Evolutionary conservation across 2,329 filamentous ascomycete genomes (phyloP), one percentile per base, ranked within the genome.

Genomic region (Penicillium janthinellum): DNA sequence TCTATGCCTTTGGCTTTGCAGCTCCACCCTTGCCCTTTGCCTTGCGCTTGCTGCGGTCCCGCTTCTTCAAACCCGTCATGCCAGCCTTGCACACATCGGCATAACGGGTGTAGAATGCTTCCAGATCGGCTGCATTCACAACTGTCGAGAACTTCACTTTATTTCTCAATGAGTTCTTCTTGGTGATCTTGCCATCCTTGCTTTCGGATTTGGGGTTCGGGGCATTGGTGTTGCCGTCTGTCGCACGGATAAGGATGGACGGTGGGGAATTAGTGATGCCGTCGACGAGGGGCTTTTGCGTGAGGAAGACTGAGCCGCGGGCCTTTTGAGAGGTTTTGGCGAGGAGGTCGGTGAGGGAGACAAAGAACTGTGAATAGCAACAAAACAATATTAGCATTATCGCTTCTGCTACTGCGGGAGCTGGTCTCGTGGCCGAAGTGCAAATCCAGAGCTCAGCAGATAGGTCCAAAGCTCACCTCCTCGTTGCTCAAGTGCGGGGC

Each of bases 21-120:
- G 70, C 71, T 58, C 64, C 67, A 11, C 70, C 69, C 65, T 75
- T 73, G 37, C 66, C 91, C 64, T 90, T 91, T 75, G 90, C 90
- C 68, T 69, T 69, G 55, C 65, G 65, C 81, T 85, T 86, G 79
- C 90, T 90, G 72, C 92, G 86, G 78, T 98, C 94, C 67, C 95
- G 85, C 73, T 96, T 96, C 86, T 96, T 98, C 78, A 99, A 74
- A 7, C 89, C 88, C 51, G 85, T 83, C 92, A 98, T 97, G 5
- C 92, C 92, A 0, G 84, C 81, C 81, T 96, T 97, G 79, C 93
- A 97, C 3, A 92, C 84, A 67, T 98, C 95, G 22, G 92, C 93
- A 79, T 98, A 99, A 54, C 86, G 84, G 34, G 82, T 79, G 75
- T 92, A 99, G 73, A 99, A 99, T 0, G 76, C 80, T 56, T 96